Evolutionary conservation across 306 rosid genomes (phyloP), one percentile per base, ranked within the genome.

Genomic region (Geum urbanum): DNA sequence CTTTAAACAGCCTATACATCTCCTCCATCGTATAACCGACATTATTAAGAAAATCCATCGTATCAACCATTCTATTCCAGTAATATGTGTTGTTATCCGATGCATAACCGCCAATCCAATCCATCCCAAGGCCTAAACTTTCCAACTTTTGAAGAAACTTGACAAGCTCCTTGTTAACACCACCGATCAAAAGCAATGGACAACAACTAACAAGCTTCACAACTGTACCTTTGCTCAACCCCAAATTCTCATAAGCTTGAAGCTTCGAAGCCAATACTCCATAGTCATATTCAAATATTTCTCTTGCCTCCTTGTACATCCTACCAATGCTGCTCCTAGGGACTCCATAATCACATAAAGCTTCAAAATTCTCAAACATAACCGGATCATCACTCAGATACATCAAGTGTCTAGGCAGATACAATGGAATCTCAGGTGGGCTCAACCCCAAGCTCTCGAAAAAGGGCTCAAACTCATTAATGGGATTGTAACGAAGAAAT

Each of bases 401-500:
- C 74, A 83, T 59, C 74, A 86, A 71, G 5, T 37, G 81, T 53
- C 49, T 68, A 0, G 97, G 97, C 2, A 92, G 84, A 64, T 81
- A 8, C 68, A 20, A 41, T 2, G 63, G 72, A 54, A 87, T 66
- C 77, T 89, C 86, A 3, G 82, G 81, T 9, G 78, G 85, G 8
- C 54, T 53, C 72, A 92, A 61, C 13, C 96, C 95, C 61, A 92
- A 71, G 76, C 97, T 89, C 82, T 92, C 97, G 7, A 89, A 72
- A 73, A 92, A 89, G 0, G 96, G 96, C 56, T 92, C 97, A 54
- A 86, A 89, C 86, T 92, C 97, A 22, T 92, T 89, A 15, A 92
- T 79, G 45, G 95, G 96, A 70, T 89, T 68, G 45, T 86, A 87
- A 47, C 88, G 81, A 45, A 92, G 64, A 39, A 79, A 84, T 77